phyloP scores from a whole-genome alignment of 495 filamentous ascomycete genomes.

The Hyaloscypha hepaticicola region DNA sequence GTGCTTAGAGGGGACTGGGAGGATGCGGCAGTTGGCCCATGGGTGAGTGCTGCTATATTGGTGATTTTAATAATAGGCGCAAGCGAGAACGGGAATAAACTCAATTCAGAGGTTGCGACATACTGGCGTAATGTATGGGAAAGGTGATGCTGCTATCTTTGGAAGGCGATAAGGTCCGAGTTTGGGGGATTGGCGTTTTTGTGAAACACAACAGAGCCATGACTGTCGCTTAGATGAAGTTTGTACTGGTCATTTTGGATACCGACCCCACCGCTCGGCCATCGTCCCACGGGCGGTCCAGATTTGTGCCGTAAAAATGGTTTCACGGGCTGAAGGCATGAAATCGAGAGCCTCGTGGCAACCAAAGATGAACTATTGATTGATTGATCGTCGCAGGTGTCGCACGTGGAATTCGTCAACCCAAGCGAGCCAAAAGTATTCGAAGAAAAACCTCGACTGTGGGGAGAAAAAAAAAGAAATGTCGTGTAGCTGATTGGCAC shows the following conservation, averaged over 20 bases:
- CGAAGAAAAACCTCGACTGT: background rate
- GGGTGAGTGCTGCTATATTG: background rate
- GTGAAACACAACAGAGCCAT: background rate
- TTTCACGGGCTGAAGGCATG: background rate
- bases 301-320: background rate
- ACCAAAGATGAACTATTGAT: background rate
- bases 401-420: background rate
- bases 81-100: background rate
- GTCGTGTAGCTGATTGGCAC: background rate
- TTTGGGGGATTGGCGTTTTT: too few relatives aligned
- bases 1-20: background rate
- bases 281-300: background rate
- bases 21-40: background rate
- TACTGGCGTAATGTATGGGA: background rate
- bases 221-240: background rate
- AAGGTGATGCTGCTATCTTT: background rate
- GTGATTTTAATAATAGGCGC: background rate
- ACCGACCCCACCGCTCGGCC: background rate
- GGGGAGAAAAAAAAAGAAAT: background rate
- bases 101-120: background rate
- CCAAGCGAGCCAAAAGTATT: background rate
- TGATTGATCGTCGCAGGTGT: background rate
- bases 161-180: background rate
- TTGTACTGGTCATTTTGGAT: background rate
- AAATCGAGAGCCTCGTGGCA: background rate